Conservation (phyloP, 192 early-diverging fungal species). For the Coemansia sp. region DNA sequence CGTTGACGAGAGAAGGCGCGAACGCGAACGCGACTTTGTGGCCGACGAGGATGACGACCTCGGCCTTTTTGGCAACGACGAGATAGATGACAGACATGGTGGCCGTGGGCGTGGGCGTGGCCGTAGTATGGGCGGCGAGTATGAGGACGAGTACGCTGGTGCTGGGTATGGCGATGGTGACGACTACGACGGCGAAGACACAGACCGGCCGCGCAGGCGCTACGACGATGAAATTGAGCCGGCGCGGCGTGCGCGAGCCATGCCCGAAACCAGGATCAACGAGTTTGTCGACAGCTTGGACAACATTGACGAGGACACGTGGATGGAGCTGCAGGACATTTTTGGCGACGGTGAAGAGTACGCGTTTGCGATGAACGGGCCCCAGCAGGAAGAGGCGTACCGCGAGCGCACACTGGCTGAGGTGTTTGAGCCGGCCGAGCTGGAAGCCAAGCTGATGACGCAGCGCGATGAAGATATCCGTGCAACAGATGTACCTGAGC, state of each 20-base stretch:
- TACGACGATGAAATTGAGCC: constrained; percentile 7
- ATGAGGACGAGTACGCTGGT: constrained; percentile 7
- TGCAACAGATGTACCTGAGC: constrained; percentile 86
- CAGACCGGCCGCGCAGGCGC: constrained; percentile 12
- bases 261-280: background rate
- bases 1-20: constrained; percentile 23
- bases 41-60: constrained; percentile 18
- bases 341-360: constrained; percentile 95
- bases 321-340: constrained; percentile 82
- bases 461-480: constrained; percentile 90
- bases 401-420: constrained; percentile 48
- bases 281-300: constrained; percentile 52
- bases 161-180: constrained; percentile 6
- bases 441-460: constrained; percentile 88
- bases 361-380: constrained; percentile 57
- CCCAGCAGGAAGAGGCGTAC: constrained; percentile 18
- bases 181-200: background rate
- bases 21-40: constrained; percentile 1
- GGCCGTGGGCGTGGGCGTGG: constrained; percentile 1
- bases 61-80: constrained; percentile 49
- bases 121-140: background rate
- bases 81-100: background rate
- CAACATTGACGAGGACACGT: constrained; percentile 61
- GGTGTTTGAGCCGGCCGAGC: constrained; percentile 81
- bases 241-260: constrained; percentile 13